A percentile compares a stretch with the other conserved stretches of the same genome.
These are phyloP conservation scores for Metarhizium guizhouense DNA, from an alignment of 2,329 filamentous ascomycete species.

Conservation along the genomic window DNA sequence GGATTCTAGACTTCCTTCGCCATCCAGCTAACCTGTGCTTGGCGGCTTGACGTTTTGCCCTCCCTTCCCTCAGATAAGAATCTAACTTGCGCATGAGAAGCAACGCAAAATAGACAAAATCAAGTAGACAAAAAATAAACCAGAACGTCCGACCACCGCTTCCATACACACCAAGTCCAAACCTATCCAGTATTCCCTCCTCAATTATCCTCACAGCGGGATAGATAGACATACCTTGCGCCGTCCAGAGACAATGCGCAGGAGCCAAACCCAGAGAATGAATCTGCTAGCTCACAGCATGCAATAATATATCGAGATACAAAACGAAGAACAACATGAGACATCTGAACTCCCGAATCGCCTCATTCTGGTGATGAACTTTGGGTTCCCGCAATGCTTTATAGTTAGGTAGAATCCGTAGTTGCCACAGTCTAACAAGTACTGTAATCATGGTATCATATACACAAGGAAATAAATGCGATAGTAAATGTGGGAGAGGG, in stretches of 20 bases:
- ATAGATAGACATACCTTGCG: background rate
- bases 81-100: background rate
- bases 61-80: background rate
- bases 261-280: background rate
- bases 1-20: background rate
- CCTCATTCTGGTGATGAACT: background rate
- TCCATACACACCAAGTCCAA: background rate
- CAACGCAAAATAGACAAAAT: background rate
- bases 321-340: background rate
- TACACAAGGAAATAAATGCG: slow-evolving; percentile 18
- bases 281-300: background rate
- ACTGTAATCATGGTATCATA: slow-evolving; percentile 27
- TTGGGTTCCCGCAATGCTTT: background rate
- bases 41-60: no score
- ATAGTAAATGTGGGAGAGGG: background rate
- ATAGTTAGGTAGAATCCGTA: background rate
- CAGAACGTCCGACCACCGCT: background rate
- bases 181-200: background rate
- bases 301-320: background rate
- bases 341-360: background rate
- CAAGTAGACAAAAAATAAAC: background rate
- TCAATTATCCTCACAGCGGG: background rate
- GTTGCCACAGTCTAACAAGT: slow-evolving; percentile 14
- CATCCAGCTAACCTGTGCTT: background rate
- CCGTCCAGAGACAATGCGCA: background rate